Percentiles rank a stretch among this genome's conserved stretches.
Conservation (phyloP, 2,329 filamentous ascomycete species). For the Daldinia sp. region DNA sequence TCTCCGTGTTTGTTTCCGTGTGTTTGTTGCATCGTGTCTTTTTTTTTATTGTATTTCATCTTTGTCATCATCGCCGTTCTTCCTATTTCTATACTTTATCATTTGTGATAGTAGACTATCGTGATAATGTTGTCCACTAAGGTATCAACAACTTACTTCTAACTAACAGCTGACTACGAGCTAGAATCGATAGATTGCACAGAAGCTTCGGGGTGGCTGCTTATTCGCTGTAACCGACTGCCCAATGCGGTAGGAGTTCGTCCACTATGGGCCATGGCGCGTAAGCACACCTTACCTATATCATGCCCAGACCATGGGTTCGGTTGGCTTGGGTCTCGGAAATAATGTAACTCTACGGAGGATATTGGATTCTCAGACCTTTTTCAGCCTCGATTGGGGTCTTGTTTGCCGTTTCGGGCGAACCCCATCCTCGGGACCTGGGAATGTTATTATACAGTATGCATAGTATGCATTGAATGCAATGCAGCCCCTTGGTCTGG, state of each 20-base stretch:
- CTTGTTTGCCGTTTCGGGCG: constrained; percentile 27
- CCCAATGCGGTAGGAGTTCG: constrained; percentile 25
- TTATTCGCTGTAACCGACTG: constrained; percentile 26
- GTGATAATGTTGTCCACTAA: constrained; percentile 7
- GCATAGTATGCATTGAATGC: constrained; percentile 8
- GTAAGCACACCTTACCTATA: constrained; percentile 24
- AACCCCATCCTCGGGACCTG: constrained; percentile 29
- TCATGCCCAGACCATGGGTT: constrained; percentile 30
- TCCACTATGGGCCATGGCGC: constrained; percentile 12
- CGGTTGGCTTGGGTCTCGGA: constrained; percentile 25
- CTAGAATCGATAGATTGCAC: constrained; percentile 28
- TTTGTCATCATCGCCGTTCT: neutral
- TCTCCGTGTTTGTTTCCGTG: neutral
- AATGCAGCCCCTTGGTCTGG: constrained; percentile 8
- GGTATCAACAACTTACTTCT: constrained; percentile 12
- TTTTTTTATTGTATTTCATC: neutral
- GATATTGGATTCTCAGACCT: constrained; percentile 15
- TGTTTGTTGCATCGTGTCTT: constrained; percentile 13
- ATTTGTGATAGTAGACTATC: constrained; percentile 10
- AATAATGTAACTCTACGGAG: constrained; percentile 32
- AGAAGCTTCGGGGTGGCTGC: constrained; percentile 23
- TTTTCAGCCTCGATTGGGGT: constrained; percentile 36
- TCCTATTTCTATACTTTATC: constrained; percentile 15
- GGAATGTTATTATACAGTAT: constrained; percentile 11
- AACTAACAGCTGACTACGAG: constrained; percentile 29